Evolutionary conservation across 78 protist genomes (phyloP).

Genomic region (Capsaspora owczarzaki): DNA sequence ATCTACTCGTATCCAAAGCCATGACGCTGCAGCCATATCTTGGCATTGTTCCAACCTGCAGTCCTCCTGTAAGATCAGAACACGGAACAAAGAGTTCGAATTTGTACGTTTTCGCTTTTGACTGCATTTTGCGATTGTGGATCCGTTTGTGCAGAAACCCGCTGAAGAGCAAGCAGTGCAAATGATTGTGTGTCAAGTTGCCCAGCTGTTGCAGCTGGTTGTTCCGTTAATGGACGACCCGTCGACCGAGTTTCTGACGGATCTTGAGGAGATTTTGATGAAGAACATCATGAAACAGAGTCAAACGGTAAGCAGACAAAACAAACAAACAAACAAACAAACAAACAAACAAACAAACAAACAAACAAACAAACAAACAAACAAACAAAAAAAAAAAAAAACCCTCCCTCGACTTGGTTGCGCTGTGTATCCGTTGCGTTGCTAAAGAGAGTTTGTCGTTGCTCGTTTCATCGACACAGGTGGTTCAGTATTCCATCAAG

Average conservation of each 20-base stretch:
- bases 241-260: neutral
- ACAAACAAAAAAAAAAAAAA: too few relatives aligned
- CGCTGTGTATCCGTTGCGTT: too few relatives aligned
- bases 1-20: neutral
- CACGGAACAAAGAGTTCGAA: neutral
- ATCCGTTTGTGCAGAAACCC: neutral
- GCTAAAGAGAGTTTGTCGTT: neutral
- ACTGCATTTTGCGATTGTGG: neutral
- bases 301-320: neutral
- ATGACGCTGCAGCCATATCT: neutral
- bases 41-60: neutral
- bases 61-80: neutral
- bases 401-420: neutral
- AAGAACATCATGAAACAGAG: neutral
- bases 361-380: neutral
- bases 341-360: neutral
- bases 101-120: neutral
- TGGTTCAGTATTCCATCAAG: neutral
- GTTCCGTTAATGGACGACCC: neutral
- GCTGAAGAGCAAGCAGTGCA: neutral
- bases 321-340: too few relatives aligned
- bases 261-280: neutral
- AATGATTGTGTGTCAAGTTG: neutral
- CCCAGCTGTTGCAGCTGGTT: neutral
- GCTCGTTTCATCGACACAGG: neutral